Evolutionary conservation across 192 early-diverging fungal species (phyloP).

Genomic region (Podila horticola): DNA sequence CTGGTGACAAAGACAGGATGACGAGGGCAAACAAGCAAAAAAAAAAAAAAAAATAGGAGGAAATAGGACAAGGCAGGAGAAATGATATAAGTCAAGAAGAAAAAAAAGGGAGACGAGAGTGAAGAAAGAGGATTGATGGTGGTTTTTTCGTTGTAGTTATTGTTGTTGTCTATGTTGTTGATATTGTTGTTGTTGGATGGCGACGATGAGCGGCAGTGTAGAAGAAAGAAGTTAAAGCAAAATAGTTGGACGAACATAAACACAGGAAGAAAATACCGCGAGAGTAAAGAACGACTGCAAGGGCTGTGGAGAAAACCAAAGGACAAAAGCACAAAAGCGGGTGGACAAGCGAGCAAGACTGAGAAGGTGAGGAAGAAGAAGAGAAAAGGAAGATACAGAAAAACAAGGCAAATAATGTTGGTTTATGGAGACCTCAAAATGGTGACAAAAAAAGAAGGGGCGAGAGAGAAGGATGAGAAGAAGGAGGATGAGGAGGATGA

Average conservation of each 20-base stretch:
- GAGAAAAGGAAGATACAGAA: neutral
- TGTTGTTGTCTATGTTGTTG: constrained; percentile 2
- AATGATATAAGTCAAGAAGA: neutral
- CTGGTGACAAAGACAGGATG: no score
- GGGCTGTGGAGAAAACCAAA: neutral
- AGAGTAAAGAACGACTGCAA: neutral
- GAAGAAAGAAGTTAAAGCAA: no score
- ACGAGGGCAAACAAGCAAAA: no score
- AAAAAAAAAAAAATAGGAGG: constrained; percentile 7
- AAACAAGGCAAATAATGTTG: neutral
- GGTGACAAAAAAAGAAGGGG: no score
- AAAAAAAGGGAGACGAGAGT: neutral
- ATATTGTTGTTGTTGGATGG: neutral
- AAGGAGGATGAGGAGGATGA: neutral
- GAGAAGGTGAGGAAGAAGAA: neutral
- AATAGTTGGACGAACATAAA: no score
- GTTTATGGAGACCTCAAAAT: no score
- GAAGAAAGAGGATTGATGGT: neutral
- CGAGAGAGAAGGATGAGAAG: neutral
- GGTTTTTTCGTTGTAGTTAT: neutral
- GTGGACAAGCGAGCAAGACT: neutral
- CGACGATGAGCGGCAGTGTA: no score
- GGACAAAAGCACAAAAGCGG: neutral
- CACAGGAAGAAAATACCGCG: no score
- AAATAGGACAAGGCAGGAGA: neutral